Base-by-base conservation (phyloP, 257 asterid genomes). In the Paraleonurus japonicus region DNA sequence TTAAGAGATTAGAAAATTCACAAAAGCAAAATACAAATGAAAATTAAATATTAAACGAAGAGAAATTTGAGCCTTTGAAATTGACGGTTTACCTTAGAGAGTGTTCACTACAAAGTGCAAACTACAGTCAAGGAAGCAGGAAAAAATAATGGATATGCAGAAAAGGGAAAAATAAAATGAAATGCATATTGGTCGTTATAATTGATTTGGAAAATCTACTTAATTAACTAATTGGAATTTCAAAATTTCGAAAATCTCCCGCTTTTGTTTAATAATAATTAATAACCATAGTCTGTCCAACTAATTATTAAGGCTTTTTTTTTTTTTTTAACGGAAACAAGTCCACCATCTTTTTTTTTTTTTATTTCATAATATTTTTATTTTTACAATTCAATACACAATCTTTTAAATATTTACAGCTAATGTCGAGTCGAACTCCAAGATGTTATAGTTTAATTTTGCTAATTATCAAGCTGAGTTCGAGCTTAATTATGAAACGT, bases 161-260 rank as follows among this genome's bases (percentile, higher is more conserved):
- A 13, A 15, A 28, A 9, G 41, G 15, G 35, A 19, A 10, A 54
- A 59, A 55, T n/a, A 13, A 28, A 13, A 23, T 17, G 58, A 22
- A 54, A 64, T 41, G 59, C 7, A 32, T 17, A 23, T 19, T 4
- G 13, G 12, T 30, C 9, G 15, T 33, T 7, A 1, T 19, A 32
- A 48, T 15, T 75, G 48, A 54, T 70, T 66, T 45, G 0, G 70
- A 68, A 37, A 73, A 65, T 72, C 41, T 9, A 16, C 24, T 7
- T 28, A 73, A 39, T 17, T 5, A 50, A 39, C 48, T 37, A n/a
- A 4, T 80, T 82, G 70, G 75, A 81, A 72, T 76, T 86, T 86
- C 80, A 76, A 82, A 23, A 74, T 65, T 78, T 78, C 45, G 12
- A 50, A 77, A 28, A 22, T 4, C 76, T 80, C 87, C 88, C 91